A percentile compares a stretch with the other conserved stretches of the same genome.
Evolutionary conservation across 1,139 yeast genomes (phyloP).

Genomic region (Kluyveromyces sp.): DNA sequence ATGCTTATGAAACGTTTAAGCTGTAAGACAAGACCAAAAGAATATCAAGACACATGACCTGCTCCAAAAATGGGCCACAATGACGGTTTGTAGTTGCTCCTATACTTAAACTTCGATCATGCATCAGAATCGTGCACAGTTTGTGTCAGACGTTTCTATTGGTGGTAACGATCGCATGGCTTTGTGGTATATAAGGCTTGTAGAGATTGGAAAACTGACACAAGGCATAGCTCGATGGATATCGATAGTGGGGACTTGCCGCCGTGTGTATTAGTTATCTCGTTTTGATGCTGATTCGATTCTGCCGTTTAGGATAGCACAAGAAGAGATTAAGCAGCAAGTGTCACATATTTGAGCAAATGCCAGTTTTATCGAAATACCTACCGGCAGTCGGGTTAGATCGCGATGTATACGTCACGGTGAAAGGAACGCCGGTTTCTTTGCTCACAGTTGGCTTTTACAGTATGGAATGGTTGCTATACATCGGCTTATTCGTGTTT

Average conservation of each 20-base stretch:
- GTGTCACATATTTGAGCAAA: neutral
- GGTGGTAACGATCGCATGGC: neutral
- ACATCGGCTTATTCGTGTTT: slow-evolving; percentile 1
- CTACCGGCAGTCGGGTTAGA: neutral
- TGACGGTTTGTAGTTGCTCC: too few species aligned
- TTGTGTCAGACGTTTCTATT: neutral
- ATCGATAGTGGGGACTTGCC: too few species aligned
- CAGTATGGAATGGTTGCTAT: slow-evolving; percentile 2
- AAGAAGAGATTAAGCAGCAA: neutral
- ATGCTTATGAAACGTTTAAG: too few species aligned
- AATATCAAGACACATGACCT: neutral
- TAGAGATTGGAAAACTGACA: slow-evolving; percentile 1
- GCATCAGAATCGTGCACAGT: too few species aligned
- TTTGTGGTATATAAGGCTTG: neutral
- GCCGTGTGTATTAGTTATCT: too few species aligned
- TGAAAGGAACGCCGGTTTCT: slow-evolving; percentile 3
- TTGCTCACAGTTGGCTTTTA: slow-evolving; percentile 4
- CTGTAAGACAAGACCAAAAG: too few species aligned
- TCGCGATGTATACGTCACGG: slow-evolving; percentile 3
- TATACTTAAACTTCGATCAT: too few species aligned
- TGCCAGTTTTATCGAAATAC: slow-evolving; percentile 1
- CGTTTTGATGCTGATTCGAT: too few species aligned
- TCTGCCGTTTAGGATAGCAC: too few species aligned
- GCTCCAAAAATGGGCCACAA: too few species aligned
- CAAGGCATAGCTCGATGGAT: neutral